Conservation (phyloP, 257 asterid genomes). For the Haberlea rhodopensis region DNA sequence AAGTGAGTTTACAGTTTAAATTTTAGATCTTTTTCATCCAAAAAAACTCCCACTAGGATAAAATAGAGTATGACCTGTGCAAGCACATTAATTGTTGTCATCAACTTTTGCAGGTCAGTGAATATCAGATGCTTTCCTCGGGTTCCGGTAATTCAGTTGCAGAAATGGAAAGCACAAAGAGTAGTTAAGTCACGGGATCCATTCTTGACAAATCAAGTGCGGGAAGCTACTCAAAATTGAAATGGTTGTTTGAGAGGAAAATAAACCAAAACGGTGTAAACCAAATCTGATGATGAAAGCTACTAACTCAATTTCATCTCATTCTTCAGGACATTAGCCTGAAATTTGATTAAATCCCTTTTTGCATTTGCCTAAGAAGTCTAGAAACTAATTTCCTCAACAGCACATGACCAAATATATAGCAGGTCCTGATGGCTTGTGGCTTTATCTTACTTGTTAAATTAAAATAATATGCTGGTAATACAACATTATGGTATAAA, state of each 20-base stretch:
- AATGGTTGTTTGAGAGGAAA: slow-evolving; percentile 22
- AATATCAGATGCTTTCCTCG: slow-evolving; percentile 31
- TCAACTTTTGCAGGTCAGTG: slow-evolving; percentile 32
- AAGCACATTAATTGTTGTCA: background rate
- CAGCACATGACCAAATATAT: slow-evolving; percentile 18
- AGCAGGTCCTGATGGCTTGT: slow-evolving; percentile 21
- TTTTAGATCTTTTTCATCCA: background rate
- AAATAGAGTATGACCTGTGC: background rate
- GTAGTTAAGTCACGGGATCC: slow-evolving; percentile 23
- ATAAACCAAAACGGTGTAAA: background rate
- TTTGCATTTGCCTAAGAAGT: slow-evolving; percentile 22
- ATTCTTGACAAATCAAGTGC: slow-evolving; percentile 26
- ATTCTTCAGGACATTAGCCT: slow-evolving; percentile 2
- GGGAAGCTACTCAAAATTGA: slow-evolving; percentile 5
- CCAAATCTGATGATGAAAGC: background rate
- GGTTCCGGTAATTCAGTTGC: slow-evolving; percentile 5
- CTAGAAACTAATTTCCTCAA: slow-evolving; percentile 19
- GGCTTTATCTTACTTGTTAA: slow-evolving; percentile 28
- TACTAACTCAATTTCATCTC: slow-evolving; percentile 13
- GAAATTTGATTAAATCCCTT: slow-evolving; percentile 14
- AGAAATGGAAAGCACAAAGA: slow-evolving; percentile 19
- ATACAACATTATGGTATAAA: slow-evolving; percentile 7
- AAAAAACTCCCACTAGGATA: background rate
- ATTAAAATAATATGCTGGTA: slow-evolving; percentile 19
- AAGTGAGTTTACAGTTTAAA: slow-evolving; percentile 34